Conservation (phyloP, 441 rosid species). For the Adansonia rubrostipa region DNA sequence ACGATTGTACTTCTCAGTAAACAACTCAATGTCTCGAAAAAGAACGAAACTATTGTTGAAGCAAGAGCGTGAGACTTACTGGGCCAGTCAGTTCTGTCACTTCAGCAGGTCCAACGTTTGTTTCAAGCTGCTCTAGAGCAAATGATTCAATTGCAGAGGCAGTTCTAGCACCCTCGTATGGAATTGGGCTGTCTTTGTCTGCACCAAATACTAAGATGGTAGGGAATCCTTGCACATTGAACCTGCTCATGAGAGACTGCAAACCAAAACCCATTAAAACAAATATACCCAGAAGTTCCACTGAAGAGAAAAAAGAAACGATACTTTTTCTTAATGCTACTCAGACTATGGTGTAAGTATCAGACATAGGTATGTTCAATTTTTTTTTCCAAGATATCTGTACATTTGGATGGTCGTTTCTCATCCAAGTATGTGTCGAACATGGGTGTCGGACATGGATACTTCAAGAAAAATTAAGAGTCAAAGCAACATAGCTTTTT, state of each 20-base stretch:
- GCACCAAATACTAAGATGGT: conserved; percentile 93
- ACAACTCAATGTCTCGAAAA: background rate
- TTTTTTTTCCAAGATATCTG: too few species aligned
- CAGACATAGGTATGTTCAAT: too few species aligned
- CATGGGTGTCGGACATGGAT: too few species aligned
- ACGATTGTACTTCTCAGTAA: conserved; percentile 5
- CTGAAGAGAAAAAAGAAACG: background rate
- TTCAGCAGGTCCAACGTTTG: conserved; percentile 88
- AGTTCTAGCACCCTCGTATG: conserved; percentile 93
- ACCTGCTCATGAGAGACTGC: conserved; percentile 98
- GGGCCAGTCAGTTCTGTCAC: conserved; percentile 82
- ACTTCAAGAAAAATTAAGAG: too few species aligned
- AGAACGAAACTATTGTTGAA: conserved; percentile 9
- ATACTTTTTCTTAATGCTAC: too few species aligned
- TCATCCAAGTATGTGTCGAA: too few species aligned
- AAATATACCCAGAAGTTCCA: background rate
- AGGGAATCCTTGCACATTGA: conserved; percentile 98
- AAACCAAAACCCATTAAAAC: conserved; percentile 32
- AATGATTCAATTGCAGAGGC: conserved; percentile 93
- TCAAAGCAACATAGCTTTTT: background rate
- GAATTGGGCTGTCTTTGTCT: conserved; percentile 81
- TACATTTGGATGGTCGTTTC: too few species aligned
- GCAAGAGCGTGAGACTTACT: conserved; percentile 46
- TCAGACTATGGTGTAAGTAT: too few species aligned
- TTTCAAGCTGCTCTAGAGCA: conserved; percentile 82